Evolutionary conservation across 345 rosid species (phyloP).

Genomic region (Eutrema yunnanense): DNA sequence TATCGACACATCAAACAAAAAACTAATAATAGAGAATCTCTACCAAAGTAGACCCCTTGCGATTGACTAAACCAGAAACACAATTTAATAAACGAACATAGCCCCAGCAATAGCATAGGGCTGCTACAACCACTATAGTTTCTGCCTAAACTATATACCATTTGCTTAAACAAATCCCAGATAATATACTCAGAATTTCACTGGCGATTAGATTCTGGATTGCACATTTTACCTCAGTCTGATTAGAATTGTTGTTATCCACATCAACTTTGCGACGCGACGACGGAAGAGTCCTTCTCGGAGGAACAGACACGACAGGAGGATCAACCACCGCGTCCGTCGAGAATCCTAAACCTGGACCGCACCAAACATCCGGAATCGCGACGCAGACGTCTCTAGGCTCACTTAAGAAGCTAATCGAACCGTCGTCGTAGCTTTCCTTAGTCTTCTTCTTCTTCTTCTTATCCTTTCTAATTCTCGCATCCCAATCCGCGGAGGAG

Average conservation of each 20-base stretch:
- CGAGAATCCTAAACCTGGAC: constrained; percentile 78
- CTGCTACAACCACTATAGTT: constrained; percentile 3
- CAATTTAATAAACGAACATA: background rate
- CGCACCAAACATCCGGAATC: constrained; percentile 84
- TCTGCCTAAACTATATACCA: constrained; percentile 9
- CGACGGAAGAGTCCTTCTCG: constrained; percentile 44
- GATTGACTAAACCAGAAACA: constrained; percentile 11
- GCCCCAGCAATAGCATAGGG: constrained; percentile 15
- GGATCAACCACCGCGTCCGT: constrained; percentile 63
- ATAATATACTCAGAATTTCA: background rate
- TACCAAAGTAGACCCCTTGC: constrained; percentile 18
- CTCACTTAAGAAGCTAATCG: constrained; percentile 20
- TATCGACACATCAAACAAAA: constrained; percentile 2
- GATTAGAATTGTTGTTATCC: constrained; percentile 34
- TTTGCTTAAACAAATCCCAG: background rate
- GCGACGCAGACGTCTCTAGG: constrained; percentile 38
- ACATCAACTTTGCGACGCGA: constrained; percentile 61
- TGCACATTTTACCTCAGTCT: constrained; percentile 36
- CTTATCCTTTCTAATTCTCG: constrained; percentile 40
- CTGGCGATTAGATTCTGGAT: no score
- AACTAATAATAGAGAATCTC: constrained; percentile 11
- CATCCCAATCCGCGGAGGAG: constrained; percentile 68
- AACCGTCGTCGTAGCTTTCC: constrained; percentile 7
- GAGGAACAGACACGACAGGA: constrained; percentile 27
- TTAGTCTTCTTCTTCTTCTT: constrained; percentile 36